These are phyloP conservation scores for Trypanosoma congolense DNA, from an alignment of 208 protist species.

Conservation along the genomic window DNA sequence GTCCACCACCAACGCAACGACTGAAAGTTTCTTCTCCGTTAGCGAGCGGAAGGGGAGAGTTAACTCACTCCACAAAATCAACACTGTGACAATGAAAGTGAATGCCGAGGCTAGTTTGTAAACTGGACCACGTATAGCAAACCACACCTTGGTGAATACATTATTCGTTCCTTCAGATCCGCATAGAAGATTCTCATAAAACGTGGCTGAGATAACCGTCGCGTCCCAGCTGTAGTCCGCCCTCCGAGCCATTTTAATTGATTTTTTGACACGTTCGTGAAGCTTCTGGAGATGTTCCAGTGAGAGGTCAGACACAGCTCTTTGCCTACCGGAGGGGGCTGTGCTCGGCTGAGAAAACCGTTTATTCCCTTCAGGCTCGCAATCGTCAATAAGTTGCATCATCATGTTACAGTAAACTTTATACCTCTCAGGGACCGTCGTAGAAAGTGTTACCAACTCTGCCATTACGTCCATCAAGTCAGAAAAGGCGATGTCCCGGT, in stretches of 20 bases:
- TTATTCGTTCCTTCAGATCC: constrained; percentile 55
- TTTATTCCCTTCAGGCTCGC: too few relatives aligned
- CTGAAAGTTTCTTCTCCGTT: constrained; percentile 41
- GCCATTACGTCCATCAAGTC: constrained; percentile 73
- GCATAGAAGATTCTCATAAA: constrained; percentile 63
- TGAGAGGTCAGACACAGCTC: constrained; percentile 59
- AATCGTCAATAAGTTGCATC: constrained; percentile 69
- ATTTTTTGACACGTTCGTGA: constrained; percentile 68
- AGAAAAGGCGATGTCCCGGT: constrained; percentile 83
- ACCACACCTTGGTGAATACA: constrained; percentile 59
- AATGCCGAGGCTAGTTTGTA: constrained; percentile 53
- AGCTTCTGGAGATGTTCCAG: constrained; percentile 72
- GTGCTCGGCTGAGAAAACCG: too few relatives aligned
- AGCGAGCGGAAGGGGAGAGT: constrained; percentile 65
- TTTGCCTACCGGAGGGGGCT: background rate
- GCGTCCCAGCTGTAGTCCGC: constrained; percentile 78
- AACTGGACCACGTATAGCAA: constrained; percentile 50
- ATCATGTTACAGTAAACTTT: constrained; percentile 64
- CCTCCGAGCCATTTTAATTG: constrained; percentile 73
- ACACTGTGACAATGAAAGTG: constrained; percentile 57
- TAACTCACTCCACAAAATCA: constrained; percentile 85
- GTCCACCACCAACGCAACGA: constrained; percentile 75
- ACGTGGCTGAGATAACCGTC: constrained; percentile 56
- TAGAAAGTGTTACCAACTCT: constrained; percentile 77
- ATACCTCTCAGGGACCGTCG: constrained; percentile 74